phyloP scores from a whole-genome alignment of 2,329 filamentous ascomycete genomes.

The Ascochyta pisi region DNA sequence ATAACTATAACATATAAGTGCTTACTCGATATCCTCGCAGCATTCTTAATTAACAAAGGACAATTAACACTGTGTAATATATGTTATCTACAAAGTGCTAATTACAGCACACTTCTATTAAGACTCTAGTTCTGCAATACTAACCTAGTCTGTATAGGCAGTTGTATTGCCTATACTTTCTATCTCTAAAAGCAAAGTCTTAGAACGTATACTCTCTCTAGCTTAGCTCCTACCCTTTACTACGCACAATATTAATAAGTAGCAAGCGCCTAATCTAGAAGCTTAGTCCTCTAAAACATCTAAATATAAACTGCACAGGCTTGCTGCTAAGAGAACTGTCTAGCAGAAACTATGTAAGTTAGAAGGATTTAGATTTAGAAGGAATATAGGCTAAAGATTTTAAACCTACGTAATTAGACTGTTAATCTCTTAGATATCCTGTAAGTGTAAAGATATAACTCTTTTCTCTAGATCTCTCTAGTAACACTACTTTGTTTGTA shows the following conservation, averaged over 20 bases:
- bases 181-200: neutral
- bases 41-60: too few species aligned
- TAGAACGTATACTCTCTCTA: neutral
- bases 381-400: neutral
- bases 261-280: neutral
- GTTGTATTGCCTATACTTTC: neutral
- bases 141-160: neutral
- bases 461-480: neutral
- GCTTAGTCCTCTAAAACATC: neutral
- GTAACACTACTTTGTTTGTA: conserved; percentile 1
- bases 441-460: neutral
- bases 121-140: neutral
- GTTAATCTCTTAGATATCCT: neutral
- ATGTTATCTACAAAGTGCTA: too few species aligned
- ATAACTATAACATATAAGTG: neutral
- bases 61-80: too few species aligned
- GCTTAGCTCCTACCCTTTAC: neutral
- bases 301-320: neutral
- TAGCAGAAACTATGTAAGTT: neutral
- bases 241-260: neutral
- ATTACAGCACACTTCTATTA: neutral
- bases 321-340: neutral
- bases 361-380: neutral
- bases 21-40: too few species aligned
- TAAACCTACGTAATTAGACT: neutral